Conservation (phyloP, 768 basidiomycete species). For the Calocera cornea region DNA sequence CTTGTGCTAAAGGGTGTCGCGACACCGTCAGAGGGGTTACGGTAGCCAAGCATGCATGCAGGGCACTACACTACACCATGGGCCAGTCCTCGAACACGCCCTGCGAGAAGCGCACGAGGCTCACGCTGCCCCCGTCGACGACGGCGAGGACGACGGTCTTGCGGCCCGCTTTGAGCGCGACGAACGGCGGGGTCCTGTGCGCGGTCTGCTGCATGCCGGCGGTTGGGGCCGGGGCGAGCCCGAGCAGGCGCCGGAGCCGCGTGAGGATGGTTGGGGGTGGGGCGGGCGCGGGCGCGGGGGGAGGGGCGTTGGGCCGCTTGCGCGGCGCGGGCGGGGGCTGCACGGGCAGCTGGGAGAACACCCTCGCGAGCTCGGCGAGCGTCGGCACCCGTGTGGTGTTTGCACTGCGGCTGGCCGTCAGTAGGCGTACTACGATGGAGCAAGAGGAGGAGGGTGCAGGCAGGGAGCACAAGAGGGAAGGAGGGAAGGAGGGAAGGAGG, state of each 20-base stretch:
- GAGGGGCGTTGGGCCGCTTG: neutral
- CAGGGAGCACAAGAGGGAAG: too few species aligned
- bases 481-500: neutral
- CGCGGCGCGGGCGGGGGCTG: conserved; percentile 50
- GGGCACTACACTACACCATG: conserved; percentile 29
- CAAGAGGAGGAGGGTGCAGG: too few species aligned
- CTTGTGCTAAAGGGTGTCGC: too few species aligned
- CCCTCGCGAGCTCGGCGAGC: conserved; percentile 54
- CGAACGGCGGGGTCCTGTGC: conserved; percentile 51
- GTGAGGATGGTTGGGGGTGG: neutral
- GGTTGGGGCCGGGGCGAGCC: conserved; percentile 8
- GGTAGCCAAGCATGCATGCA: too few species aligned
- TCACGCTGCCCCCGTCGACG: conserved; percentile 74
- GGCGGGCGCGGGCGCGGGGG: conserved; percentile 11
- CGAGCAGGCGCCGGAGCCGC: conserved; percentile 19
- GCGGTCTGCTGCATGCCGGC: conserved; percentile 19
- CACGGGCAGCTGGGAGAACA: conserved; percentile 57
- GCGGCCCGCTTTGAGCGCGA: conserved; percentile 68
- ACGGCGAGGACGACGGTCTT: conserved; percentile 74
- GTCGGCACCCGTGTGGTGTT: conserved; percentile 71
- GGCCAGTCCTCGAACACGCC: conserved; percentile 78
- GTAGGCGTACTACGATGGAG: too few species aligned
- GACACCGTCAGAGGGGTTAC: too few species aligned
- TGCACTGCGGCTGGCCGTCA: conserved; percentile 44
- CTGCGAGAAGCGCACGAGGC: conserved; percentile 78